Percentiles rank a stretch among this genome's conserved stretches.
Conservation (phyloP, 768 basidiomycete genomes). For the Collybia sp. region DNA sequence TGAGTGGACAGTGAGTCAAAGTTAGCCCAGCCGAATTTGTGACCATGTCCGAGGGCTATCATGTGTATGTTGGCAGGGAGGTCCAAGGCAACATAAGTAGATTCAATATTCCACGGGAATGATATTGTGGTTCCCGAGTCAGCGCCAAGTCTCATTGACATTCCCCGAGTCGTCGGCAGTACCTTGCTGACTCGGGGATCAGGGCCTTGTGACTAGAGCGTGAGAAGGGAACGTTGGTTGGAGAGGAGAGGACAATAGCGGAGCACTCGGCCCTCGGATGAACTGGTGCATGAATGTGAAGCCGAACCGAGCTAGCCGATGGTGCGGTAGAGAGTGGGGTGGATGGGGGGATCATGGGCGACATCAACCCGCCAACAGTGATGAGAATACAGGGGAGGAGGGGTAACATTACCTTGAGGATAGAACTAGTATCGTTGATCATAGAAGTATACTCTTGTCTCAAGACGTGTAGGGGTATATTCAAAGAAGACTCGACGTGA, state of each 20-base stretch:
- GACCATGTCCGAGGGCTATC: too few relatives aligned
- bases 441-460: too few relatives aligned
- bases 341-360: not conserved
- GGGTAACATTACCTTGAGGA: not conserved
- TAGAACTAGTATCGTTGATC: too few relatives aligned
- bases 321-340: too few relatives aligned
- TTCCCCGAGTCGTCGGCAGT: constrained; percentile 28
- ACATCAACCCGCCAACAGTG: too few relatives aligned
- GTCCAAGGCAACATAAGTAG: too few relatives aligned
- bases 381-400: not conserved
- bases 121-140: constrained; percentile 29
- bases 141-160: constrained; percentile 15
- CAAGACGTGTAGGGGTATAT: too few relatives aligned
- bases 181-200: constrained; percentile 38
- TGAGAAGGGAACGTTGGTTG: constrained; percentile 8
- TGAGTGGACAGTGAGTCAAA: too few relatives aligned
- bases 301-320: not conserved
- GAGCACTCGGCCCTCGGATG: constrained; percentile 2
- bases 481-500: too few relatives aligned
- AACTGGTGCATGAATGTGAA: not conserved
- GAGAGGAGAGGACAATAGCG: constrained; percentile 10
- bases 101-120: too few relatives aligned
- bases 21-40: too few relatives aligned
- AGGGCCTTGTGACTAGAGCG: constrained; percentile 18
- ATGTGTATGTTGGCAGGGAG: too few relatives aligned